Evolutionary conservation across 352 stramenopile species (phyloP).

Genomic region (Bremia lactucae): DNA sequence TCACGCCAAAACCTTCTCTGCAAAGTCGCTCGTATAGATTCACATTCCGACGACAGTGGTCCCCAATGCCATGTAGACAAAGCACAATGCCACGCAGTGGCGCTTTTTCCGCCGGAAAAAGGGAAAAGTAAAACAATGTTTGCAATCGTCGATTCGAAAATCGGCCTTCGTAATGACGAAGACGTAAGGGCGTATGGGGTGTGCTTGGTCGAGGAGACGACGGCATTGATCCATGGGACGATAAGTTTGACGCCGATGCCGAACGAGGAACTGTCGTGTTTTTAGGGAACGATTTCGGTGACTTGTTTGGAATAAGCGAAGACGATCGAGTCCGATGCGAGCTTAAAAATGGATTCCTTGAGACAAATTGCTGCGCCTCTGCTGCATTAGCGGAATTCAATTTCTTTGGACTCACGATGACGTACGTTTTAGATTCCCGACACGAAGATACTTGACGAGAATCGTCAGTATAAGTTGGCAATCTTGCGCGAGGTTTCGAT

Average conservation of each 20-base stretch:
- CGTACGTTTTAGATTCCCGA: constrained; percentile 5
- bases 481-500: constrained; percentile 11
- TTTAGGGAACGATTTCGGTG: constrained; percentile 3
- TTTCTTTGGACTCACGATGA: constrained; percentile 12
- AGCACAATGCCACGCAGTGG: constrained; percentile 31
- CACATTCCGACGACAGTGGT: constrained; percentile 34
- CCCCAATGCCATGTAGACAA: constrained; percentile 34
- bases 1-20: constrained; percentile 29
- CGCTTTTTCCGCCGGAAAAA: constrained; percentile 24
- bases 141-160: constrained; percentile 31
- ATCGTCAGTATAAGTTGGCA: constrained; percentile 1
- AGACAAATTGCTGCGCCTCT: constrained; percentile 4
- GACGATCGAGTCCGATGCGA: constrained; percentile 6
- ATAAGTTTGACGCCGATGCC: constrained; percentile 10
- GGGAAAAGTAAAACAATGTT: constrained; percentile 29
- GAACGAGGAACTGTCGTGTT: constrained; percentile 10
- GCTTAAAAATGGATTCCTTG: constrained; percentile 3
- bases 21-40: constrained; percentile 35
- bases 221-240: constrained; percentile 7
- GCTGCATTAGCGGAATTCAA: background rate
- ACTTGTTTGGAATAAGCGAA: constrained; percentile 6
- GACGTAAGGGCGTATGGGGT: constrained; percentile 11
- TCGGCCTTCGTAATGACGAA: constrained; percentile 28
- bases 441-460: constrained; percentile 9
- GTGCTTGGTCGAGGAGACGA: constrained; percentile 4